Conservation (phyloP, 139 green algal genomes). For the Haematococcus lacustris region DNA sequence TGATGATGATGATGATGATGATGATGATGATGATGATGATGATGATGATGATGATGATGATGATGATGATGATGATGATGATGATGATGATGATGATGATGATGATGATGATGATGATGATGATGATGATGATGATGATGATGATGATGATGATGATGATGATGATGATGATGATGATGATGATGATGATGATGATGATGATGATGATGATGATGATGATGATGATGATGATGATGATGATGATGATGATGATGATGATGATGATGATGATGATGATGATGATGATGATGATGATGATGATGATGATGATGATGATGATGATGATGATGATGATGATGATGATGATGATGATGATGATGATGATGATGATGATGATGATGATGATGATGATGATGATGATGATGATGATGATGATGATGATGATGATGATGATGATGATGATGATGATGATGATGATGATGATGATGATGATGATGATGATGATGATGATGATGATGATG, state of each 20-base stretch:
- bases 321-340: slow-evolving; percentile 5
- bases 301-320: slow-evolving; percentile 5
- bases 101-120: slow-evolving; percentile 5
- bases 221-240: slow-evolving; percentile 5
- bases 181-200: slow-evolving; percentile 5
- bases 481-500: slow-evolving; percentile 1
- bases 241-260: slow-evolving; percentile 5
- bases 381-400: slow-evolving; percentile 5
- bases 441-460: slow-evolving; percentile 4
- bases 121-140: slow-evolving; percentile 5
- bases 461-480: slow-evolving; percentile 5
- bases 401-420: slow-evolving; percentile 5
- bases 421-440: slow-evolving; percentile 5
- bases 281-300: slow-evolving; percentile 5
- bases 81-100: slow-evolving; percentile 5
- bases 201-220: slow-evolving; percentile 5
- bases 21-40: slow-evolving; percentile 2
- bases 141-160: slow-evolving; percentile 5
- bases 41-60: slow-evolving; percentile 5
- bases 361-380: slow-evolving; percentile 5
- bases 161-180: slow-evolving; percentile 5
- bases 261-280: slow-evolving; percentile 5
- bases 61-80: slow-evolving; percentile 5
- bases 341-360: slow-evolving; percentile 5
- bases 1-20: slow-evolving; percentile 3